These are phyloP conservation scores for Cordyceps fumosorosea DNA, from an alignment of 2,329 filamentous ascomycete species.

Conservation along the genomic window DNA sequence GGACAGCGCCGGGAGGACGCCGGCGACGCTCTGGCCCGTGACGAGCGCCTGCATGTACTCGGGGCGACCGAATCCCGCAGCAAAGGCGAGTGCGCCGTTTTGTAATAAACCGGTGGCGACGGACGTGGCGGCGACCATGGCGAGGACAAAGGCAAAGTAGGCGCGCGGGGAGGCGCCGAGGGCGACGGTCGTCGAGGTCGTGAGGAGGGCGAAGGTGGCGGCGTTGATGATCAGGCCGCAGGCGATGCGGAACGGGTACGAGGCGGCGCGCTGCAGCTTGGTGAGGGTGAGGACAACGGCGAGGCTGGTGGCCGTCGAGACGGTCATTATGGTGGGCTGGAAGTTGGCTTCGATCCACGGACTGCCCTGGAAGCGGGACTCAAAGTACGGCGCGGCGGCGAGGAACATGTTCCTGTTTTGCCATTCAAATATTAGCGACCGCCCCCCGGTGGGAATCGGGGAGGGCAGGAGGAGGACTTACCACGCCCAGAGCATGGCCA, in stretches of 20 bases:
- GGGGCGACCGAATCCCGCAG: slow-evolving; percentile 72
- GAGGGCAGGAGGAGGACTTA: slow-evolving; percentile 35
- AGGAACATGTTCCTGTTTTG: slow-evolving; percentile 88
- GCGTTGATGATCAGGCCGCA: slow-evolving; percentile 70
- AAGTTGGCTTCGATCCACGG: slow-evolving; percentile 72
- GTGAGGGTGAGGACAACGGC: slow-evolving; percentile 68
- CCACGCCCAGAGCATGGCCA: slow-evolving; percentile 98
- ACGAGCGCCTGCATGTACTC: slow-evolving; percentile 97
- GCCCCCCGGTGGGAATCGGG: not conserved
- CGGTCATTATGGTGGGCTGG: slow-evolving; percentile 81
- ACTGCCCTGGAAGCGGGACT: slow-evolving; percentile 66
- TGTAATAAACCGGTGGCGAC: slow-evolving; percentile 80
- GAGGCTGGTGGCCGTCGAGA: slow-evolving; percentile 80
- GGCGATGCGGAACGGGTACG: slow-evolving; percentile 82
- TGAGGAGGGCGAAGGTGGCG: slow-evolving; percentile 68
- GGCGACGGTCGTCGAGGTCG: slow-evolving; percentile 69
- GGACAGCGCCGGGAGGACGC: slow-evolving; percentile 79
- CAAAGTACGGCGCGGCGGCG: slow-evolving; percentile 89
- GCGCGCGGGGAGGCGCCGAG: slow-evolving; percentile 51
- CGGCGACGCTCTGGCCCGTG: slow-evolving; percentile 87
- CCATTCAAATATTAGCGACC: not conserved
- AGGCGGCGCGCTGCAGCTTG: slow-evolving; percentile 72
- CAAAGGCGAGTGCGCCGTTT: slow-evolving; percentile 91
- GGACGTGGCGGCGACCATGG: slow-evolving; percentile 74
- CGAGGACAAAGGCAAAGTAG: slow-evolving; percentile 77